Evolutionary conservation across 164 flowering plant species (phyloP), one percentile per base, ranked within the genome.

Genomic region (Chloranthus sessilifolius): DNA sequence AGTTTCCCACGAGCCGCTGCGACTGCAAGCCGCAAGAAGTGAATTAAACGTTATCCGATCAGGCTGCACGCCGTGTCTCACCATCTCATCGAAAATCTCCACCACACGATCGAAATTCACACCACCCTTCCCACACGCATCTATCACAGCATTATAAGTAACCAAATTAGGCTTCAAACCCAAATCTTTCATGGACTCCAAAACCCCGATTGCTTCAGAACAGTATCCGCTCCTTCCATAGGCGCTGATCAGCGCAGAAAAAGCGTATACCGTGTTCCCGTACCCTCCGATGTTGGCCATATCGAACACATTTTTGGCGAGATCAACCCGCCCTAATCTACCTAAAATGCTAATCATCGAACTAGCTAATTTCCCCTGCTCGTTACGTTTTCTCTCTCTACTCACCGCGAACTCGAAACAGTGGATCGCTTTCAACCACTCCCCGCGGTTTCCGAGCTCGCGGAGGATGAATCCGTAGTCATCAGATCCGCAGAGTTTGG

Each of bases 111-210:
- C 63, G 51, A 81, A 84, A 34, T 83, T 83, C 36, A 80, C 80
- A 16, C 99, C 97, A 37, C 96, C 97, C 73, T 94, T 94, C 1
- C 82, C 99, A 73, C 89, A 86, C 0, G 99, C 99, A 74, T 94
- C 96, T 49, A 94, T 94, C 38, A 89, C 82, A 5, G 99, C 89
- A 76, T 94, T 94, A 51, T 84, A 94, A 27, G 95, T 84, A 11
- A 94, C 95, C 51, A 89, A 73, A 71, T 94, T 94, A 0, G 99
- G 97, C 73, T 55, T 81, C 76, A 94, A 68, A 4, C 92, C 86
- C 22, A 51, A 63, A 7, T 24, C 50, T 51, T 73, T 88, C 99
- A 94, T 94, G 5, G 77, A 67, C 39, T 79, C 76, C 46, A 94
- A 82, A 0, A 86, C 76, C 60, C 60, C 52, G 21, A 86, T 58